Evolutionary conservation across 73 alveolate genomes (phyloP).

Genomic region (Halteria grandinella): DNA sequence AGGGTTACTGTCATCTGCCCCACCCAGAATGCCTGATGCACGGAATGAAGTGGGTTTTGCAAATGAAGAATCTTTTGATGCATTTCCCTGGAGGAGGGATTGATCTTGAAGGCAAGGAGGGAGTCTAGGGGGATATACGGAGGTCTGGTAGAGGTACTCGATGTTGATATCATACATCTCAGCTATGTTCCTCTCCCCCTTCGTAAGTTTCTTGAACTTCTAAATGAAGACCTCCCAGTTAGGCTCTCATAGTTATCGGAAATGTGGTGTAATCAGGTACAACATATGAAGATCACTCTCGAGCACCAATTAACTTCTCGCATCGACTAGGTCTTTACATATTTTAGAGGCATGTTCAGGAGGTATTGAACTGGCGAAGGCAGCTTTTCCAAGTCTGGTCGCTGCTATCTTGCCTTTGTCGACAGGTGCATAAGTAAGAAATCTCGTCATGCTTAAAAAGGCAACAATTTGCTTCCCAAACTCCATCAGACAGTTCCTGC

Average conservation of each 20-base stretch:
- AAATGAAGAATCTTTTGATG: no score
- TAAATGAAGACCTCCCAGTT: slow-evolving; percentile 59
- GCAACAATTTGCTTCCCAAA: slow-evolving; percentile 25
- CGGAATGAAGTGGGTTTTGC: no score
- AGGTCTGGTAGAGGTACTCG: slow-evolving; percentile 32
- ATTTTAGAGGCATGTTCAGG: slow-evolving; percentile 61
- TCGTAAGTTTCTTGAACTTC: slow-evolving; percentile 7
- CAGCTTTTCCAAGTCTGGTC: slow-evolving; percentile 69
- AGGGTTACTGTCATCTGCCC: no score
- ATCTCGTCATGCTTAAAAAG: slow-evolving; percentile 17
- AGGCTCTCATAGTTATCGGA: slow-evolving; percentile 52
- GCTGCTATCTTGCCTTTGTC: slow-evolving; percentile 34
- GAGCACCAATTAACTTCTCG: slow-evolving; percentile 50
- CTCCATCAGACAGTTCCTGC: slow-evolving; percentile 55
- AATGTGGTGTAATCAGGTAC: slow-evolving; percentile 60
- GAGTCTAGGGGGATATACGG: slow-evolving; percentile 18
- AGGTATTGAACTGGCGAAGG: slow-evolving; percentile 69
- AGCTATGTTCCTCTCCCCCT: slow-evolving; percentile 51
- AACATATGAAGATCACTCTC: slow-evolving; percentile 61
- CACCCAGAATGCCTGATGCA: no score
- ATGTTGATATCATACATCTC: slow-evolving; percentile 44
- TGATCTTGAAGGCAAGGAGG: slow-evolving; percentile 13
- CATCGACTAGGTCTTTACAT: slow-evolving; percentile 56
- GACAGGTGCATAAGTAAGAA: slow-evolving; percentile 10
- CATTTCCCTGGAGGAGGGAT: not conserved